phyloP scores from a whole-genome alignment of 352 stramenopile genomes.

The Aphanomyces astaci region DNA sequence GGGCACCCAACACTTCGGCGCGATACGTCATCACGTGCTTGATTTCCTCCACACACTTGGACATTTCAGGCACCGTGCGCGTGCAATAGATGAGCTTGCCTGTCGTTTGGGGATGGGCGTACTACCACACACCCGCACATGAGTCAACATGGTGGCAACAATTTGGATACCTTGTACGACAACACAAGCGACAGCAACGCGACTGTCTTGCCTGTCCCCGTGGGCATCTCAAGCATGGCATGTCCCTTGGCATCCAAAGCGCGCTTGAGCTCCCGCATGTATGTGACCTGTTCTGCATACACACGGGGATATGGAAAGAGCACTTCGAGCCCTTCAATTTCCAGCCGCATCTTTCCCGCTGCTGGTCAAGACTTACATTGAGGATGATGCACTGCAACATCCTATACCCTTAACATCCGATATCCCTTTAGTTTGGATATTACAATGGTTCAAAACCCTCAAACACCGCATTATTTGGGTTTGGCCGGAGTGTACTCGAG shows the following conservation, averaged over 20 bases:
- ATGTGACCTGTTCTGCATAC: conserved; percentile 99
- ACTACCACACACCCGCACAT: conserved; percentile 38
- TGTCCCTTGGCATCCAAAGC: conserved; percentile 95
- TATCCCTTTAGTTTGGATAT: not conserved
- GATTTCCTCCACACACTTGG: conserved; percentile 97
- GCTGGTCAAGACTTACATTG: not conserved
- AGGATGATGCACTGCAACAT: not conserved
- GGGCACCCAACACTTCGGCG: conserved; percentile 47
- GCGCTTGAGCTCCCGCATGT: conserved; percentile 98
- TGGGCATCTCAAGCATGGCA: conserved; percentile 98
- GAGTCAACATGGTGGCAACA: not conserved
- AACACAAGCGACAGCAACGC: conserved; percentile 96
- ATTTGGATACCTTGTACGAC: conserved; percentile 54
- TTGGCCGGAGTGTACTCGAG: too few relatives aligned
- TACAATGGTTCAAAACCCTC: too few relatives aligned
- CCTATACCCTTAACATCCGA: not conserved
- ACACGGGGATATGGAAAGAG: conserved; percentile 97
- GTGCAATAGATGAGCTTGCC: conserved; percentile 99
- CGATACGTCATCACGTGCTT: conserved; percentile 89
- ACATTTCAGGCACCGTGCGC: conserved; percentile 99
- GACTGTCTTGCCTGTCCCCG: conserved; percentile 97
- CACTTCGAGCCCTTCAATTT: conserved; percentile 95
- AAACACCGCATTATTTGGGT: too few relatives aligned
- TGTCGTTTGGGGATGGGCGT: conserved; percentile 87
- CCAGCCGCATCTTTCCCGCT: conserved; percentile 74